Evolutionary conservation across 352 stramenopile genomes (phyloP).

Genomic region (Globisporangium recalcitrans): DNA sequence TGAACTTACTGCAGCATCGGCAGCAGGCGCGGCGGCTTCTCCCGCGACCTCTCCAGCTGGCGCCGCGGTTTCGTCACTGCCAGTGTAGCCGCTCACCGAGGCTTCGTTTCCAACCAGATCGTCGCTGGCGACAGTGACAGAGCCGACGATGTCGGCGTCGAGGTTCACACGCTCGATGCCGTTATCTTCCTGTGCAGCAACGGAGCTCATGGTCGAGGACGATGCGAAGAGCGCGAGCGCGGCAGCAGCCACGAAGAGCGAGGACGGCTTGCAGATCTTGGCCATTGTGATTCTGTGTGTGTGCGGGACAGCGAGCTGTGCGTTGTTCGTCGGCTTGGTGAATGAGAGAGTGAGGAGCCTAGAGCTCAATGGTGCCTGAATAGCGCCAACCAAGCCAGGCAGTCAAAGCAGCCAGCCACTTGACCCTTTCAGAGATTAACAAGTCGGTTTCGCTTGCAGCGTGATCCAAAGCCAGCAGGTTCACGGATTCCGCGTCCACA

Average conservation of each 20-base stretch:
- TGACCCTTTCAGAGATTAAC: conserved; percentile 1
- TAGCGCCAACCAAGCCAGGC: not conserved
- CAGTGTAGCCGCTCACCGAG: not conserved
- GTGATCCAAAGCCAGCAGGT: conserved; percentile 10
- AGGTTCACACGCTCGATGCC: conserved; percentile 7
- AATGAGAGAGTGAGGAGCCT: conserved; percentile 8
- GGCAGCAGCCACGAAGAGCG: conserved; percentile 4
- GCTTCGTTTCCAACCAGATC: not conserved
- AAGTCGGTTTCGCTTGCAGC: not conserved
- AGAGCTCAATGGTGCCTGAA: not conserved
- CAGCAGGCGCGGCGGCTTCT: not conserved
- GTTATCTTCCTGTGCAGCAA: conserved; percentile 5
- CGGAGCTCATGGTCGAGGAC: not conserved
- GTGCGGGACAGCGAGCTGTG: not conserved
- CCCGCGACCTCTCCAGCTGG: not conserved
- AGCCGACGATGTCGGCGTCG: conserved; percentile 3
- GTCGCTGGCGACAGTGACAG: conserved; percentile 1
- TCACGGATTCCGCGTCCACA: conserved; percentile 5
- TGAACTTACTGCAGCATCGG: not conserved
- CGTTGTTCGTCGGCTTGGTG: not conserved
- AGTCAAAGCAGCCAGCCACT: not conserved
- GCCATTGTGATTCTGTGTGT: conserved; percentile 2
- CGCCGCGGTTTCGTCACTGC: not conserved
- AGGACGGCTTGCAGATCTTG: conserved; percentile 11
- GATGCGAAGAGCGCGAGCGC: conserved; percentile 10